These are phyloP conservation scores for Tricholoma sp. DNA, from an alignment of 768 basidiomycete species.

Conservation along the genomic window DNA sequence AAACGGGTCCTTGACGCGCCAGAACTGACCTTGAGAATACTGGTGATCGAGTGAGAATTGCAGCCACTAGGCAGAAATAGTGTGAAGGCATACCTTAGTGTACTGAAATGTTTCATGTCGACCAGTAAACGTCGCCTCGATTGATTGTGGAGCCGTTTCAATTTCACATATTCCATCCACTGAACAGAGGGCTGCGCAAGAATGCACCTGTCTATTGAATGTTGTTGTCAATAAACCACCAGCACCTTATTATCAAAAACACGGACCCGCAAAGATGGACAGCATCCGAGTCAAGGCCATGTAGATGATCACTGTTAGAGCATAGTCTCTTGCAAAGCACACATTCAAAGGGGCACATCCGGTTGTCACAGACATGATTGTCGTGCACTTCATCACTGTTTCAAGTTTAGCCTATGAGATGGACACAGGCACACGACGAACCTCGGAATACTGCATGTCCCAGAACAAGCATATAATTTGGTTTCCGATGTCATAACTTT, in stretches of 20 bases:
- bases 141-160: slow-evolving; percentile 50
- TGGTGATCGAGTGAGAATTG: neutral
- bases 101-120: slow-evolving; percentile 58
- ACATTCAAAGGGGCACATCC: slow-evolving; percentile 50
- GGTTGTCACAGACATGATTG: slow-evolving; percentile 44
- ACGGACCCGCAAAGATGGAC: slow-evolving; percentile 57
- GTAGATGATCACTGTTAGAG: slow-evolving; percentile 42
- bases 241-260: too few relatives aligned
- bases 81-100: slow-evolving; percentile 50
- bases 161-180: slow-evolving; percentile 52
- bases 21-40: slow-evolving; percentile 1
- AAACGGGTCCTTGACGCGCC: too few relatives aligned
- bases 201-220: slow-evolving; percentile 42
- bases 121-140: slow-evolving; percentile 59
- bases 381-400: slow-evolving; percentile 40
- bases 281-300: slow-evolving; percentile 34
- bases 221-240: neutral
- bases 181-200: slow-evolving; percentile 38
- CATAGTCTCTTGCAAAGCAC: slow-evolving; percentile 54
- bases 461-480: slow-evolving; percentile 34
- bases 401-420: neutral
- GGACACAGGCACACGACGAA: slow-evolving; percentile 8
- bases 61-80: slow-evolving; percentile 27
- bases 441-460: slow-evolving; percentile 39
- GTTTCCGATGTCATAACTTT: slow-evolving; percentile 13